Evolutionary conservation across 495 filamentous ascomycete species (phyloP).

Genomic region (Terfezia claveryi): DNA sequence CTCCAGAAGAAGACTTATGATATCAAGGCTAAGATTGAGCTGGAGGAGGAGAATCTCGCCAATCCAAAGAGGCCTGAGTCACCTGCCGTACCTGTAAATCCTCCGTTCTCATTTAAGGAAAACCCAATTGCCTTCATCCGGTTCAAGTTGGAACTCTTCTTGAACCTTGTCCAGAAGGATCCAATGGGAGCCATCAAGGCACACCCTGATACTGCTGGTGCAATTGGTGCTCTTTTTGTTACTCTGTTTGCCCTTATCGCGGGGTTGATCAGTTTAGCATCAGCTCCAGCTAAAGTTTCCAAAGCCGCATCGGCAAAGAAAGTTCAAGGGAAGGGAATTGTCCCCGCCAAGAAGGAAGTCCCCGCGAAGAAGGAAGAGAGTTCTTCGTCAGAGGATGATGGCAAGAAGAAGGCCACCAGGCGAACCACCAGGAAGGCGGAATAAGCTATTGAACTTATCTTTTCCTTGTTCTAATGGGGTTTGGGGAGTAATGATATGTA

Average conservation of each 20-base stretch:
- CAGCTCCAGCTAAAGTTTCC: conserved; percentile 22
- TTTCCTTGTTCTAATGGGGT: too few species aligned
- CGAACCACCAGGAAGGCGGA: conserved; percentile 17
- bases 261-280: conserved; percentile 25
- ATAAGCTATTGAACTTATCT: background rate
- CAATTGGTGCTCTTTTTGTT: conserved; percentile 43
- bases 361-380: background rate
- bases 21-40: conserved; percentile 71
- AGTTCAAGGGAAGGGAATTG: conserved; percentile 6
- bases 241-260: conserved; percentile 48
- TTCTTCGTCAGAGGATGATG: conserved; percentile 13
- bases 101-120: conserved; percentile 51
- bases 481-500: too few species aligned
- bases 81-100: conserved; percentile 44
- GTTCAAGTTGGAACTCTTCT: conserved; percentile 79
- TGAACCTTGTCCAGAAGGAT: conserved; percentile 64
- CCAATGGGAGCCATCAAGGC: conserved; percentile 78
- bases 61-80: conserved; percentile 56
- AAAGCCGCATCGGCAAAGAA: conserved; percentile 13
- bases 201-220: conserved; percentile 75
- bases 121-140: conserved; percentile 74
- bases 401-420: conserved; percentile 13
- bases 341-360: background rate
- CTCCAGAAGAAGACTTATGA: conserved; percentile 82
- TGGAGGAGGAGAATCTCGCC: conserved; percentile 56